These are phyloP conservation scores for Aspergillus coremiiformis DNA, from an alignment of 495 filamentous ascomycete genomes.

Conservation along the genomic window DNA sequence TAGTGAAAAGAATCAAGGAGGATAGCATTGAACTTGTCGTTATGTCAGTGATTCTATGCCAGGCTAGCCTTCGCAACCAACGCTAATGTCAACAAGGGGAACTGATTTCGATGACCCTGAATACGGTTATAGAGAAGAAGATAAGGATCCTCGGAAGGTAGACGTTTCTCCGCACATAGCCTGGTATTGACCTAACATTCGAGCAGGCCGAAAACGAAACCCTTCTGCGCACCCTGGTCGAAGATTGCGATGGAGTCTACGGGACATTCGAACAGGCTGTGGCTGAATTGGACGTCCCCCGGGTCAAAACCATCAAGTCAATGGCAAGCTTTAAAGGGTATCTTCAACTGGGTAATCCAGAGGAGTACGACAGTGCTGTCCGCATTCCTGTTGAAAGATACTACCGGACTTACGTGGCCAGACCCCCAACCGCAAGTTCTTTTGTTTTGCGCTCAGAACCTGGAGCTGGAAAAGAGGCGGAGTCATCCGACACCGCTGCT, in stretches of 20 bases:
- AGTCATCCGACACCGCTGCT: slow-evolving; percentile 44
- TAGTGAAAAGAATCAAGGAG: slow-evolving; percentile 62
- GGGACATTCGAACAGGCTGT: slow-evolving; percentile 84
- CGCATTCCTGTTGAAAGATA: slow-evolving; percentile 86
- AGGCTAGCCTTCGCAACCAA: background rate
- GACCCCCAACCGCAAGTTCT: slow-evolving; percentile 63
- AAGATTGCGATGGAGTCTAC: slow-evolving; percentile 60
- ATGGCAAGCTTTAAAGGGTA: slow-evolving; percentile 71
- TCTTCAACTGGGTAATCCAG: slow-evolving; percentile 71
- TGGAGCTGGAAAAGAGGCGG: slow-evolving; percentile 34
- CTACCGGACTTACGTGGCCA: slow-evolving; percentile 71
- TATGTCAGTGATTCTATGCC: slow-evolving; percentile 49
- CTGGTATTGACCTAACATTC: slow-evolving; percentile 8
- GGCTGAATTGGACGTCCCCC: slow-evolving; percentile 64
- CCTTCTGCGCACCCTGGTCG: slow-evolving; percentile 53
- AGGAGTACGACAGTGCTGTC: slow-evolving; percentile 66
- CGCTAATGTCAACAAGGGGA: slow-evolving; percentile 53
- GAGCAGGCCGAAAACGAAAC: slow-evolving; percentile 58
- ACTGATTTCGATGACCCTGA: slow-evolving; percentile 92
- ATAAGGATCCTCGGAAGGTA: slow-evolving; percentile 66
- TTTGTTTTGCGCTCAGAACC: slow-evolving; percentile 53
- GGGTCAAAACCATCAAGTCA: slow-evolving; percentile 63
- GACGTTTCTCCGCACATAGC: background rate
- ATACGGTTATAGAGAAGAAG: slow-evolving; percentile 88
- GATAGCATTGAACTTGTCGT: slow-evolving; percentile 70